Evolutionary conservation across 805 yeast genomes (phyloP).

Genomic region (Jamesozyma piceae): DNA sequence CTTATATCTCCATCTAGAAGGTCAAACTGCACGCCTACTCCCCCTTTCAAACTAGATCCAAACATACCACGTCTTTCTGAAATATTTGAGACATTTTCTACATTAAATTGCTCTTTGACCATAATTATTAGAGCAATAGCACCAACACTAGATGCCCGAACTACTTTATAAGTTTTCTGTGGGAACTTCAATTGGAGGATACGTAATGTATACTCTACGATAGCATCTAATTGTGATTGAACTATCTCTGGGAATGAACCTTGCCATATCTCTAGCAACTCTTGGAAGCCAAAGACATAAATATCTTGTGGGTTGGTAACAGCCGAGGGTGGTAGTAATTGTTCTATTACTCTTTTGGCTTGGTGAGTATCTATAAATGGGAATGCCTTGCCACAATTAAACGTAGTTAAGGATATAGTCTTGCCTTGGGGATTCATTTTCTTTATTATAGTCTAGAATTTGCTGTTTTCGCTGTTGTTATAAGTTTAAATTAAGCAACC

Average conservation of each 20-base stretch:
- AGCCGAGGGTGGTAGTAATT: not conserved
- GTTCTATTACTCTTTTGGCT: slow-evolving; percentile 18
- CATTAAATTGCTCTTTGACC: slow-evolving; percentile 31
- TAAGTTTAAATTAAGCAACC: too few species aligned
- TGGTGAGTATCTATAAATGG: slow-evolving; percentile 31
- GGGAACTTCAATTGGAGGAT: slow-evolving; percentile 32
- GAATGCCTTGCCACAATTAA: slow-evolving; percentile 46
- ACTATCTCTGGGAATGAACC: slow-evolving; percentile 38
- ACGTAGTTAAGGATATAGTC: slow-evolving; percentile 32
- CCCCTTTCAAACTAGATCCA: slow-evolving; percentile 67
- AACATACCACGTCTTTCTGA: slow-evolving; percentile 46
- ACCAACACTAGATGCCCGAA: slow-evolving; percentile 42
- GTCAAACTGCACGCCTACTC: slow-evolving; percentile 48
- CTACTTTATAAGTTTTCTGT: slow-evolving; percentile 32
- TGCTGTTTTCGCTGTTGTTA: too few species aligned
- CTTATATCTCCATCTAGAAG: slow-evolving; percentile 18
- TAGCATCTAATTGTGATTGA: slow-evolving; percentile 29
- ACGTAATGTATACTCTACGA: slow-evolving; percentile 31
- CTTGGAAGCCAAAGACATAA: slow-evolving; percentile 60
- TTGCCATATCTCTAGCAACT: slow-evolving; percentile 47
- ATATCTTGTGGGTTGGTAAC: slow-evolving; percentile 25
- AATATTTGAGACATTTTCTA: slow-evolving; percentile 26
- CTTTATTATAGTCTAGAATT: too few species aligned
- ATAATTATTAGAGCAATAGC: slow-evolving; percentile 48
- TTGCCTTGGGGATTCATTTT: slow-evolving; percentile 3